Conservation (phyloP, 2,329 filamentous ascomycete genomes). For the Ceratocystis lukuohia region DNA sequence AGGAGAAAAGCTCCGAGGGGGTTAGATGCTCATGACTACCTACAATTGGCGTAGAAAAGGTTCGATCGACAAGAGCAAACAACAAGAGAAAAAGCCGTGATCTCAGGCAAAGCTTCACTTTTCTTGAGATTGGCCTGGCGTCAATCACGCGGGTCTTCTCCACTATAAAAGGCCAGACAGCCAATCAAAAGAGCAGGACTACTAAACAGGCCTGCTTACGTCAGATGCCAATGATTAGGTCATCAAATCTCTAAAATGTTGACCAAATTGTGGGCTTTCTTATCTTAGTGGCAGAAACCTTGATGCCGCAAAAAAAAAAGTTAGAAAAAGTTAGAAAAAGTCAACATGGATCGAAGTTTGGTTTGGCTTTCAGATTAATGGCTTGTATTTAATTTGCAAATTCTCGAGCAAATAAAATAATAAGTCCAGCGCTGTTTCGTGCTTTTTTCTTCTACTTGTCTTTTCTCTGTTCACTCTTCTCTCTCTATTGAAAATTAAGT, state of each 20-base stretch:
- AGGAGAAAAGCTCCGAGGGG: no score
- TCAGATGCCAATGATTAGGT: background rate
- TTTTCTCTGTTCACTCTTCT: no score
- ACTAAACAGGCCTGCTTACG: background rate
- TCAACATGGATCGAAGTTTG: background rate
- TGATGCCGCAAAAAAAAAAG: constrained; percentile 15
- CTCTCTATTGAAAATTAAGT: no score
- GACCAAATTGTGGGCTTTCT: background rate
- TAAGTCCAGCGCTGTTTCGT: background rate
- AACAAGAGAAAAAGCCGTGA: constrained; percentile 3
- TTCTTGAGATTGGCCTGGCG: constrained; percentile 1
- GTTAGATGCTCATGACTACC: background rate
- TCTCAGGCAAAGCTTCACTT: constrained; percentile 9
- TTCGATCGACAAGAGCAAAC: background rate
- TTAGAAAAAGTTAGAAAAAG: constrained; percentile 10
- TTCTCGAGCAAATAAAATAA: no score
- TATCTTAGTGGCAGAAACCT: constrained; percentile 8
- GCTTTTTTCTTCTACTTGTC: background rate
- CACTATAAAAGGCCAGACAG: constrained; percentile 3
- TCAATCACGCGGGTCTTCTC: background rate
- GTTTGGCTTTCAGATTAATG: background rate
- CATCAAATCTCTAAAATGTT: background rate
- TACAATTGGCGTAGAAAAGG: constrained; percentile 11
- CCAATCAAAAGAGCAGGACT: constrained; percentile 8
- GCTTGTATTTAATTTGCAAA: background rate